phyloP scores from a whole-genome alignment of 345 rosid genomes.

The Hypericum perforatum region DNA sequence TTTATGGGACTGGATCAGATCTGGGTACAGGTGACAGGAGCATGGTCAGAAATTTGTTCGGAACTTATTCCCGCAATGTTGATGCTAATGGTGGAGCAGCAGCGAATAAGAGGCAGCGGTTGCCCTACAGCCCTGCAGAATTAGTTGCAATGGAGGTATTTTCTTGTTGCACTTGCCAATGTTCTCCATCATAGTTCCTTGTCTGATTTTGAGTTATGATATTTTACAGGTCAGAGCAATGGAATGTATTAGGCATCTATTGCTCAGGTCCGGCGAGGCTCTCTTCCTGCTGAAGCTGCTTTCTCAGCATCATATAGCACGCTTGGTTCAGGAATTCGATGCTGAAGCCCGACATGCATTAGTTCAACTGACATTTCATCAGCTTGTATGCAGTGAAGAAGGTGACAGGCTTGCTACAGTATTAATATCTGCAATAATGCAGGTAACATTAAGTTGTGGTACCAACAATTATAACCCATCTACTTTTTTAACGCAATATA shows the following conservation, averaged over 20 bases:
- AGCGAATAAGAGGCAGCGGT: slow-evolving; percentile 70
- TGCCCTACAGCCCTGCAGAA: slow-evolving; percentile 81
- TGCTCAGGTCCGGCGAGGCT: slow-evolving; percentile 96
- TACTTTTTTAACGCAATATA: too few species aligned
- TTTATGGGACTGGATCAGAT: slow-evolving; percentile 64
- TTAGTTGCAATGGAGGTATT: slow-evolving; percentile 90
- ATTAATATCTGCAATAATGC: slow-evolving; percentile 78
- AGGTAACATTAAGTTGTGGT: slow-evolving; percentile 40
- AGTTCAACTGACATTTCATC: slow-evolving; percentile 81
- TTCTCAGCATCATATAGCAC: slow-evolving; percentile 75
- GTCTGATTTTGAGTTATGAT: slow-evolving; percentile 13
- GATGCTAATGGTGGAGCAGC: slow-evolving; percentile 56
- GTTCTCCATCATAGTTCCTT: slow-evolving; percentile 4
- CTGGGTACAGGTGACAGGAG: slow-evolving; percentile 60
- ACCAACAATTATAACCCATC: too few species aligned
- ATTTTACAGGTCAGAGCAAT: slow-evolving; percentile 74
- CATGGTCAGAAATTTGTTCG: slow-evolving; percentile 69
- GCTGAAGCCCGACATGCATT: slow-evolving; percentile 46
- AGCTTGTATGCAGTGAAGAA: slow-evolving; percentile 87
- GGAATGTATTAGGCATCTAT: slow-evolving; percentile 94
- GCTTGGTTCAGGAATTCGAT: slow-evolving; percentile 82
- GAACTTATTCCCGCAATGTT: slow-evolving; percentile 39
- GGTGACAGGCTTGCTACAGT: slow-evolving; percentile 86
- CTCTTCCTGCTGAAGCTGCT: slow-evolving; percentile 83
- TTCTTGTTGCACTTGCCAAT: slow-evolving; percentile 9